Percentiles rank a stretch among this genome's conserved stretches.
Conservation (phyloP, 257 asterid species). For the Solanum stenotomum region DNA sequence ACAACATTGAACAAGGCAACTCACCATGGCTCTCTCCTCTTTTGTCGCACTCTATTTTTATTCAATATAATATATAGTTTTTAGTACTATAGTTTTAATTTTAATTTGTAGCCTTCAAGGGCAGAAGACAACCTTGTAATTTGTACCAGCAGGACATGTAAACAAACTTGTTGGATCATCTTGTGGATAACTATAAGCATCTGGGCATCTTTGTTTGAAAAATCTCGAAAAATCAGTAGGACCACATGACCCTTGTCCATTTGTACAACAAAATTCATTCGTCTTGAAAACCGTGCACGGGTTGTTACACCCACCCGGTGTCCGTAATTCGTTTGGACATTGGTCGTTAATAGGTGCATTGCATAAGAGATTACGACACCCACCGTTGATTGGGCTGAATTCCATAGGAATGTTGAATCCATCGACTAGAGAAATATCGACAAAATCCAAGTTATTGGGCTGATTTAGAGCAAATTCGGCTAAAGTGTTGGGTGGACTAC, state of each 20-base stretch:
- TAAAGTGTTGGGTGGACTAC: constrained; percentile 13
- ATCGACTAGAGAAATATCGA: background rate
- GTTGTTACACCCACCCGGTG: constrained; percentile 34
- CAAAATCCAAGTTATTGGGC: constrained; percentile 11
- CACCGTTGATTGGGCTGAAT: constrained; percentile 5
- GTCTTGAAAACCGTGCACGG: constrained; percentile 17
- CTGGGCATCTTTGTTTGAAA: constrained; percentile 26
- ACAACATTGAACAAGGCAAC: too few species aligned
- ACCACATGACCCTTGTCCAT: constrained; percentile 36
- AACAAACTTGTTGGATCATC: constrained; percentile 38
- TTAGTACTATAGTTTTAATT: too few species aligned
- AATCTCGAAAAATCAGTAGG: constrained; percentile 19
- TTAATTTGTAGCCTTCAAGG: background rate
- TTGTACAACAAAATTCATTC: constrained; percentile 33
- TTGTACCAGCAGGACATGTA: constrained; percentile 40
- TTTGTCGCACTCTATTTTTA: too few species aligned
- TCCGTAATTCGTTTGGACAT: constrained; percentile 27
- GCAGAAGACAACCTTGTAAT: constrained; percentile 45
- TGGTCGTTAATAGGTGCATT: constrained; percentile 15
- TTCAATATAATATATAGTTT: too few species aligned
- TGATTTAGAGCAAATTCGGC: constrained; percentile 21
- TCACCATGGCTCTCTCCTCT: too few species aligned
- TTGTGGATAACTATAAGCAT: constrained; percentile 47
- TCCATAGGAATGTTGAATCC: constrained; percentile 15
- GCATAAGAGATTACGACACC: constrained; percentile 16